These are phyloP conservation scores for Aureobasidium sp. DNA, from an alignment of 2,329 filamentous ascomycete species.

Conservation along the genomic window DNA sequence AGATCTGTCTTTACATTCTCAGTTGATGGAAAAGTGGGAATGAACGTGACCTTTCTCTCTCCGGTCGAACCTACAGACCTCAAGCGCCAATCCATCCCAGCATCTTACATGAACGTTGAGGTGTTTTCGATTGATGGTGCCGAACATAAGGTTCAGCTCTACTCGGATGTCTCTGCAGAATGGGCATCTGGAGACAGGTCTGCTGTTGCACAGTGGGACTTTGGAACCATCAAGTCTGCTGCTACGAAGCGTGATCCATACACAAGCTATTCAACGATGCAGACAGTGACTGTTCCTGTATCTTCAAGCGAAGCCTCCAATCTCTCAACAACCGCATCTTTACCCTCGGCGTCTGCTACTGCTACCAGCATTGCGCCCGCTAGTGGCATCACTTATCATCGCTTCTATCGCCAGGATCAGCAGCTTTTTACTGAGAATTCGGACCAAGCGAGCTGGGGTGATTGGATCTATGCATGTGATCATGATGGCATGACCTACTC, in stretches of 20 bases:
- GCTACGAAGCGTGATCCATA: neutral
- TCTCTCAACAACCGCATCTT: neutral
- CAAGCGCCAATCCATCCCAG: conserved; percentile 59
- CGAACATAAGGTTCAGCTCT: conserved; percentile 60
- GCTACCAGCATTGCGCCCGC: neutral
- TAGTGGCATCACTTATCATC: conserved; percentile 24
- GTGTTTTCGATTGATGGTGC: conserved; percentile 56
- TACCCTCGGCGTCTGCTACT: neutral
- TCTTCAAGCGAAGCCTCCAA: neutral
- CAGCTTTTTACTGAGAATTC: conserved; percentile 38
- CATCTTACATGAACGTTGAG: conserved; percentile 61
- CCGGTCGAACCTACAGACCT: conserved; percentile 62
- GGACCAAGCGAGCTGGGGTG: conserved; percentile 46
- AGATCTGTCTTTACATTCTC: conserved; percentile 63
- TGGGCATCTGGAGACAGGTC: conserved; percentile 59
- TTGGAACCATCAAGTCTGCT: conserved; percentile 27
- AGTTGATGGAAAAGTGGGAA: conserved; percentile 51
- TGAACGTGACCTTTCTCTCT: conserved; percentile 65
- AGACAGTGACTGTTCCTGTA: neutral
- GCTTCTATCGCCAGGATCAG: conserved; percentile 26
- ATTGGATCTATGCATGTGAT: conserved; percentile 48
- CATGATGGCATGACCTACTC: conserved; percentile 38
- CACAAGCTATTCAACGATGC: neutral
- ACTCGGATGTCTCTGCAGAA: conserved; percentile 67
- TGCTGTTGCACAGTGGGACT: conserved; percentile 56